A percentile compares a stretch with the other conserved stretches of the same genome.
Evolutionary conservation across 148 eudicot genomes (phyloP).

Genomic region (Oxyria digyna): DNA sequence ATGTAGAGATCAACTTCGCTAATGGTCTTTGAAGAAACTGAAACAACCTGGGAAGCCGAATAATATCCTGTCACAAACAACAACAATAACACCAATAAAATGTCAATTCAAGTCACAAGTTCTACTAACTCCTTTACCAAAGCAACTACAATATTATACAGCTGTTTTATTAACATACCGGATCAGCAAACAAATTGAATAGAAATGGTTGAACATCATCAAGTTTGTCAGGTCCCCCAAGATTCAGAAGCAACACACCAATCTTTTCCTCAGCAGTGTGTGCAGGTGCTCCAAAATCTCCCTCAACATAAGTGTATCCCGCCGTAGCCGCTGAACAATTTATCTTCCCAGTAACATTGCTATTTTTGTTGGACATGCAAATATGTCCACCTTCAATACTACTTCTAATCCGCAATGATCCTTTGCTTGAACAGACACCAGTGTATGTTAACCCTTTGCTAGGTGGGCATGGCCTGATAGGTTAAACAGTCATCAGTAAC

Average conservation of each 20-base stretch:
- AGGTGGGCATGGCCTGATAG: conserved; percentile 21
- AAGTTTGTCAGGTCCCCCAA: conserved; percentile 93
- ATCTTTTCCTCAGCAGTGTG: conserved; percentile 61
- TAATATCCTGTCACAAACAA: conserved; percentile 61
- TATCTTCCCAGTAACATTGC: conserved; percentile 22
- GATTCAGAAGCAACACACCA: conserved; percentile 87
- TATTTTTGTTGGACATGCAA: conserved; percentile 19
- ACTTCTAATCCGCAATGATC: conserved; percentile 11
- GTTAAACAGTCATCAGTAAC: neutral
- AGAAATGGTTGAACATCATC: conserved; percentile 93
- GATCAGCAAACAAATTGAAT: conserved; percentile 93
- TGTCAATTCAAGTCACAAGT: neutral
- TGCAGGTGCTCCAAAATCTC: conserved; percentile 29
- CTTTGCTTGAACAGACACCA: conserved; percentile 12
- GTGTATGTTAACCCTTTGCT: conserved; percentile 7
- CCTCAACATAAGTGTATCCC: conserved; percentile 30
- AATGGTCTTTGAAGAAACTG: conserved; percentile 79
- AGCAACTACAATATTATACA: neutral
- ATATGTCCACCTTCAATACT: conserved; percentile 15
- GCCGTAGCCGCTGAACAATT: conserved; percentile 23
- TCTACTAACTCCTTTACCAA: neutral
- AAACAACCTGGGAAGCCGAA: conserved; percentile 83
- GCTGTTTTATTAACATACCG: conserved; percentile 35
- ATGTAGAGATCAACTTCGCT: conserved; percentile 70
- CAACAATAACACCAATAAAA: neutral